A percentile compares a stretch with the other conserved stretches of the same genome.
phyloP scores from a whole-genome alignment of 1,139 yeast species.

The Zygoascus hellenicus region DNA sequence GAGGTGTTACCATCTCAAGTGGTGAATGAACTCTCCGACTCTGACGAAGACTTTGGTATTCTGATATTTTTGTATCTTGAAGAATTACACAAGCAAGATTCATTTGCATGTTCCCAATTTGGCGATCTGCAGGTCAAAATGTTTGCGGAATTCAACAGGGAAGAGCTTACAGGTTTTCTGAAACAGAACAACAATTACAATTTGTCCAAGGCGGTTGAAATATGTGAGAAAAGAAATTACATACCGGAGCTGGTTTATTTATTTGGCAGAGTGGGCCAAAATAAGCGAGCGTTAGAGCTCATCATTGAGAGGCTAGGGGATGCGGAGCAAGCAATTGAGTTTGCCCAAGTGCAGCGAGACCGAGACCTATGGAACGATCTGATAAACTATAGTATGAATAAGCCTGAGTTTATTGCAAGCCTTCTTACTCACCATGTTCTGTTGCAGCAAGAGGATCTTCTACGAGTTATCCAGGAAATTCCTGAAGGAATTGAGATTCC shows the following conservation, averaged over 20 bases:
- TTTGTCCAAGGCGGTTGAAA: conserved; percentile 57
- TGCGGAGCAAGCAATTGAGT: conserved; percentile 73
- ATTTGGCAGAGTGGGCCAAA: conserved; percentile 79
- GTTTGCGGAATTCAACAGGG: conserved; percentile 55
- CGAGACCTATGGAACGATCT: conserved; percentile 73
- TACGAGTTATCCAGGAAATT: conserved; percentile 58
- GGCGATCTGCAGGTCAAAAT: conserved; percentile 64
- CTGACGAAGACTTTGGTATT: conserved; percentile 35
- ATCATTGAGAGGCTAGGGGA: conserved; percentile 74
- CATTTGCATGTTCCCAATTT: conserved; percentile 46
- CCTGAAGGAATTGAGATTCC: conserved; percentile 58
- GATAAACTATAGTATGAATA: conserved; percentile 61
- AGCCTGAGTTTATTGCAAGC: conserved; percentile 69
- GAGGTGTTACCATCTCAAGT: conserved; percentile 53
- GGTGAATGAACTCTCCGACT: conserved; percentile 39
- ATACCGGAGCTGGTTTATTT: conserved; percentile 73
- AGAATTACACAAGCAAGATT: conserved; percentile 49
- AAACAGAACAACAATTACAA: conserved; percentile 53
- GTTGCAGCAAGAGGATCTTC: conserved; percentile 44
- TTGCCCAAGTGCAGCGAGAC: conserved; percentile 70
- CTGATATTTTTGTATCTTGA: conserved; percentile 58
- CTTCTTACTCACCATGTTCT: conserved; percentile 54
- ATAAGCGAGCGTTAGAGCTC: conserved; percentile 63
- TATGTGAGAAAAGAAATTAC: conserved; percentile 51
- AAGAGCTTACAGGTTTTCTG: conserved; percentile 51